Evolutionary conservation across 495 filamentous ascomycete genomes (phyloP).

Genomic region (Lepraria neglecta): DNA sequence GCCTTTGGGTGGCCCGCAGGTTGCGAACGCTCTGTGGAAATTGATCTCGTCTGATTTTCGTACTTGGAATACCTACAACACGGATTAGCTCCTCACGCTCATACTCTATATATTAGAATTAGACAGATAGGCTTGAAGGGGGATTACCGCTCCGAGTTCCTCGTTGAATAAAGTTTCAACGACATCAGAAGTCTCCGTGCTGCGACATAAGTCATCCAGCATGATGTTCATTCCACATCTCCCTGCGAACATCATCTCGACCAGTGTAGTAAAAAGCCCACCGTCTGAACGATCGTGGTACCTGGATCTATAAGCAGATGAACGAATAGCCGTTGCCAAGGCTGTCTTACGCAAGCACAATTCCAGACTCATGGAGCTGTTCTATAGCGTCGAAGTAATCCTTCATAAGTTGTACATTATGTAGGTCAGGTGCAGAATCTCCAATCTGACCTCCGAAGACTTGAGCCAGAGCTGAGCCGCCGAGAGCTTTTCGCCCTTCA

Average conservation of each 20-base stretch:
- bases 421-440: constrained; percentile 75
- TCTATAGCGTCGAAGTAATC: constrained; percentile 89
- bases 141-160: constrained; percentile 71
- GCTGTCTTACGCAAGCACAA: constrained; percentile 67
- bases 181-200: constrained; percentile 52
- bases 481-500: constrained; percentile 66
- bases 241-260: constrained; percentile 98
- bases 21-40: constrained; percentile 87
- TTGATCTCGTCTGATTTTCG: constrained; percentile 72
- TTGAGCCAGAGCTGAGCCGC: constrained; percentile 89
- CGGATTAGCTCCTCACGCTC: not conserved
- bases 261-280: constrained; percentile 83
- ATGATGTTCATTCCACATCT: constrained; percentile 82
- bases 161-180: constrained; percentile 85
- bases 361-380: constrained; percentile 74
- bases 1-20: constrained; percentile 75
- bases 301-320: not conserved
- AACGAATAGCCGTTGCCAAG: too few relatives aligned
- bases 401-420: constrained; percentile 70
- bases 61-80: constrained; percentile 67
- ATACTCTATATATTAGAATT: too few relatives aligned
- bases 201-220: constrained; percentile 62
- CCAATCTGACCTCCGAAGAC: constrained; percentile 78
- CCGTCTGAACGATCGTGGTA: constrained; percentile 91
- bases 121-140: too few relatives aligned